Evolutionary conservation across 352 stramenopile species (phyloP), one percentile per base, ranked within the genome.

Genomic region (Phytophthora chlamydospora): DNA sequence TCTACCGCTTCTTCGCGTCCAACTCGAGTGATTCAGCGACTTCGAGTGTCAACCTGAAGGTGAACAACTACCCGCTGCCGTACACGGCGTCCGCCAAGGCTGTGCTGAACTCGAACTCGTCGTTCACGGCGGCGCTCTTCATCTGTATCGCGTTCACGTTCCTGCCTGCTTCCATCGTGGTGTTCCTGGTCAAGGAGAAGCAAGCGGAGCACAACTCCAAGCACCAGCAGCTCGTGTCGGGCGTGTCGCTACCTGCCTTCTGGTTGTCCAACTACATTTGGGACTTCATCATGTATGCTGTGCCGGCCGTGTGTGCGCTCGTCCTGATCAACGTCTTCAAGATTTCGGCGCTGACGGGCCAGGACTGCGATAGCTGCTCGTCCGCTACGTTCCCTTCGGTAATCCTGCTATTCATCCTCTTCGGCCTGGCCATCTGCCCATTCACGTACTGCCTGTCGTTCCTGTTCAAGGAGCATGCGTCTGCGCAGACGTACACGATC

Each of bases 241-340:
- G 97, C 7, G 95, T 98, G 0, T 87, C 85, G 31, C 73, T 98
- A 14, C 66, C 59, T 0, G 88, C 91, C 0, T 99, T 99, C 61
- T 99, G 97, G 97, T 32, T 98, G n/a, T 91, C 93, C 24, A 98
- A 96, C 36, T 98, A 91, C 59, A 53, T 94, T 14, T 98, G 93
- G 85, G 94, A 98, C 60, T 61, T 97, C n/a, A 41, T 95, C 5
- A 96, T 92, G 51, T 98, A 98, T 73, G 52, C 92, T 19, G 65
- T 98, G 0, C 78, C 84, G 5, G 72, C 62, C 14, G 58, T 58
- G 0, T 52, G 38, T 0, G 73, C 61, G 0, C 19, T 87, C 14
- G 21, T 68, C 7, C 16, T 84, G 16, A 80, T 90, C 54, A 51
- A 80, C 12, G n/a, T 44, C 0, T 85, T 80, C 33, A 57, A 75